Base-by-base conservation (phyloP, 2,329 filamentous ascomycete genomes). In the Penicillium sp. region DNA sequence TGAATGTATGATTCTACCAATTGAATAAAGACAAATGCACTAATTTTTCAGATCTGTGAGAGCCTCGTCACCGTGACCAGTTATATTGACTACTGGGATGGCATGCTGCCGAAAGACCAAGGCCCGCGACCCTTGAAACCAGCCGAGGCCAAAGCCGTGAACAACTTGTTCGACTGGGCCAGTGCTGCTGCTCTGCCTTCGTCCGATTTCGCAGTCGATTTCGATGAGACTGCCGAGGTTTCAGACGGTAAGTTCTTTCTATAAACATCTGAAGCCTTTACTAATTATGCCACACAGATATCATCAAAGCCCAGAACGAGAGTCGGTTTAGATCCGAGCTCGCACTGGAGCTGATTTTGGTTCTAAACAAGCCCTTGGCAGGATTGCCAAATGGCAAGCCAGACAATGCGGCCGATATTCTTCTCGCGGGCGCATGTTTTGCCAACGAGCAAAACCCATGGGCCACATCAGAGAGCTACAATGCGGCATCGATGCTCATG, bases 341-440 rank as follows among this genome's bases (percentile, higher is more conserved):
- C 5, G 71, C 72, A 3, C 41, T 72, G 3, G 64, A 67, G 8
- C 62, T 73, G 23, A 31, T 55, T 18, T 52, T 41, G 35, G 31
- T 52, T 25, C 65, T 25, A 5, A 35, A 39, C 41, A 61, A 63
- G 12, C 29, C 31, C 2, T 18, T 52, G 29, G 2, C n/a, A 21
- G 32, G 50, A n/a, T 38, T 67, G 0, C 55, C 60, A 32, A 55
- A 69, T 32, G 45, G 60, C 3, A 55, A 64, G 13, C 48, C 63
- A n/a, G 55, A 59, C 7, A 60, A 64, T 29, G 31, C 58, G 5
- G 35, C 61, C 4, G 62, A 71, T 42, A 53, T 72, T n/a, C 50
- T 75, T 29, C 55, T 68, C 32, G 60, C 67, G 12, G 55, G 74
- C 50, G 68, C 70, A 9, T 69, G 68, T 48, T 73, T 72, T 55